These are phyloP conservation scores for Cyberlindnera galapagoensis DNA, from an alignment of 805 yeast genomes.

Conservation along the genomic window DNA sequence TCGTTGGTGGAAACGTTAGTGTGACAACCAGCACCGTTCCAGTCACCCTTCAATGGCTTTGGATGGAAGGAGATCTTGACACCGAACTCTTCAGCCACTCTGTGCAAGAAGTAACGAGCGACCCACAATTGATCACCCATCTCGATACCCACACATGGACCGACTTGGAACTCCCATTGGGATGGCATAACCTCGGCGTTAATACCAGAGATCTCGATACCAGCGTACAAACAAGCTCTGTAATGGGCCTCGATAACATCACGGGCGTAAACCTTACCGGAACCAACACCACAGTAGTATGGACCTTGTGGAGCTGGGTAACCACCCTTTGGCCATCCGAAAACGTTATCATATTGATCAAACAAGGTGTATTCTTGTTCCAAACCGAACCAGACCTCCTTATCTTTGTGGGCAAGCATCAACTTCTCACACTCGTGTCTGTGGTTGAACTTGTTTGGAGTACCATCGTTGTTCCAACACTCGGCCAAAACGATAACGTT, in stretches of 20 bases:
- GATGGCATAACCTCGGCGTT: conserved; percentile 99
- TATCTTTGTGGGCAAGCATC: conserved; percentile 83
- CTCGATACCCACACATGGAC: conserved; percentile 90
- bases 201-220: conserved; percentile 87
- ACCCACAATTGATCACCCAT: conserved; percentile 99
- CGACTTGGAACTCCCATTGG: conserved; percentile 99
- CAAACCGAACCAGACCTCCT: conserved; percentile 93
- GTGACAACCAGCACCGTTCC: conserved; percentile 99
- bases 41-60: conserved; percentile 97
- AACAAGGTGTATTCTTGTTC: conserved; percentile 98
- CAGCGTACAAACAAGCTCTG: conserved; percentile 94
- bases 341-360: conserved; percentile 82
- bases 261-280: conserved; percentile 96
- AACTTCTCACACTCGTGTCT: conserved; percentile 95
- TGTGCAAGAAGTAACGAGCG: conserved; percentile 85
- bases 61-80: conserved; percentile 99
- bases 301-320: conserved; percentile 99
- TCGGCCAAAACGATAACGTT: conserved; percentile 92
- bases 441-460: conserved; percentile 98
- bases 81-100: conserved; percentile 98
- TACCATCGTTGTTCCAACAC: conserved; percentile 98
- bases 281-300: conserved; percentile 99
- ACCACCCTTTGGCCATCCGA: conserved; percentile 99
- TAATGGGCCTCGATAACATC: conserved; percentile 98
- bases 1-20: conserved; percentile 91